Evolutionary conservation across 2,329 filamentous ascomycete species (phyloP), one percentile per base, ranked within the genome.

Genomic region (Phaeosphaeriaceae sp.): DNA sequence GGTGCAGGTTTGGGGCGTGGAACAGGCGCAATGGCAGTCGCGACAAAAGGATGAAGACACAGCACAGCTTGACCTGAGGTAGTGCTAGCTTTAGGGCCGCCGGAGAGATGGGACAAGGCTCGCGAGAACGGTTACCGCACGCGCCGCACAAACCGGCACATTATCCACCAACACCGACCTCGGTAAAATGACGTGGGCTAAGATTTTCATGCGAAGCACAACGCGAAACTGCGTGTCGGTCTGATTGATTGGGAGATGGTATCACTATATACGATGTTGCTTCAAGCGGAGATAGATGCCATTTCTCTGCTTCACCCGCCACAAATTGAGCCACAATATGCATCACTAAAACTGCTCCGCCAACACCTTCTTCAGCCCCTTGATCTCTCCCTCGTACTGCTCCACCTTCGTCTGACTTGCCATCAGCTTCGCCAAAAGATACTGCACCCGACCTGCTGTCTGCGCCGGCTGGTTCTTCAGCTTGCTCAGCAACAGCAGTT

Each of bases 351-450:
- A 83, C 69, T 89, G 84, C 52, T 79, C 78, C 55, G 79, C 78
- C 64, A 95, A 77, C 47, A 92, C 79, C 82, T 90, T 91, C 83
- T 94, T 94, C 79, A 96, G 78, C 43, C 63, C 79, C 1, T 78
- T 86, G 77, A 90, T 92, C 74, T 97, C 89, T 67, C 77, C 82
- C 78, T 97, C 94, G 74, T 89, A 91, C 54, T 79, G 83, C 67
- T 88, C 84, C 59, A 97, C 88, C 81, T 91, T 94, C 53, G 75
- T 77, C 81, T 97, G 94, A 60, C 90, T 89, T n/a, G 76, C 81
- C 66, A 88, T 84, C 60, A 97, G 78, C 81, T 97, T 97, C 0
- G 74, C 77, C 49, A 97, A 76, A 64, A 97, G 79, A 80, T 92
- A 97, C 56, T 85, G 81, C 2, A 93, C 84, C 32, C 94, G 82